phyloP scores from a whole-genome alignment of 1,284 basidiomycete genomes.

The Rhodotorula sp. region DNA sequence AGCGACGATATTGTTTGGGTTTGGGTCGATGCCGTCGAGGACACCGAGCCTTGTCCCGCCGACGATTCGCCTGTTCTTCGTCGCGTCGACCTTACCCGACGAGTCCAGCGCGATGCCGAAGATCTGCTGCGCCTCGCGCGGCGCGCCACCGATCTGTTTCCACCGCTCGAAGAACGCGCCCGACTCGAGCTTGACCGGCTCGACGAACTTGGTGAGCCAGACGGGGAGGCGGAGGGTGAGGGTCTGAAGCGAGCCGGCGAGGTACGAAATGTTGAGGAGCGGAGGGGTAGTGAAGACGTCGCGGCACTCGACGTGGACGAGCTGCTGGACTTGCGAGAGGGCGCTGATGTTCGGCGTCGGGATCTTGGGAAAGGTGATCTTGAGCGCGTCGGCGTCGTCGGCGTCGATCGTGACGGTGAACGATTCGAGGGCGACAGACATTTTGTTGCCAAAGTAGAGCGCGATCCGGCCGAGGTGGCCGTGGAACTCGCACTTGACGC shows the following conservation, averaged over 20 bases:
- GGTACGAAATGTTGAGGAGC: conserved; percentile 82
- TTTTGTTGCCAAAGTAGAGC: conserved; percentile 94
- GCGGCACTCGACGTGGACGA: conserved; percentile 91
- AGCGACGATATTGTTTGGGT: conserved; percentile 75
- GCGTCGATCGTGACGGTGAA: conserved; percentile 81
- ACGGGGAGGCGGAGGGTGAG: conserved; percentile 82
- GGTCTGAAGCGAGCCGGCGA: conserved; percentile 86
- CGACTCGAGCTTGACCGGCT: conserved; percentile 78
- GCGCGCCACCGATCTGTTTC: conserved; percentile 93
- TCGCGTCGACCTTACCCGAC: conserved; percentile 68
- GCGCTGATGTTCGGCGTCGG: conserved; percentile 71
- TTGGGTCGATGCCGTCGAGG: conserved; percentile 62
- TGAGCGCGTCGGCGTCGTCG: conserved; percentile 69
- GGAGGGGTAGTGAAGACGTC: conserved; percentile 75
- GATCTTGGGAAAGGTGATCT: conserved; percentile 83
- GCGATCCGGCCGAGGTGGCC: conserved; percentile 86
- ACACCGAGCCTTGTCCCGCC: conserved; percentile 72
- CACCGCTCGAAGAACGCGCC: conserved; percentile 95
- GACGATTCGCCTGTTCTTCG: conserved; percentile 71
- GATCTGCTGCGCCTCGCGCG: conserved; percentile 83
- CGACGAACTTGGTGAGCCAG: conserved; percentile 86
- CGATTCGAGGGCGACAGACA: conserved; percentile 72
- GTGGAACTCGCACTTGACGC: conserved; percentile 93
- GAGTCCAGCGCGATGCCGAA: conserved; percentile 73
- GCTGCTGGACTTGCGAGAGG: conserved; percentile 85